Evolutionary conservation across 2,329 filamentous ascomycete species (phyloP).

Genomic region (Colletotrichum lentis): DNA sequence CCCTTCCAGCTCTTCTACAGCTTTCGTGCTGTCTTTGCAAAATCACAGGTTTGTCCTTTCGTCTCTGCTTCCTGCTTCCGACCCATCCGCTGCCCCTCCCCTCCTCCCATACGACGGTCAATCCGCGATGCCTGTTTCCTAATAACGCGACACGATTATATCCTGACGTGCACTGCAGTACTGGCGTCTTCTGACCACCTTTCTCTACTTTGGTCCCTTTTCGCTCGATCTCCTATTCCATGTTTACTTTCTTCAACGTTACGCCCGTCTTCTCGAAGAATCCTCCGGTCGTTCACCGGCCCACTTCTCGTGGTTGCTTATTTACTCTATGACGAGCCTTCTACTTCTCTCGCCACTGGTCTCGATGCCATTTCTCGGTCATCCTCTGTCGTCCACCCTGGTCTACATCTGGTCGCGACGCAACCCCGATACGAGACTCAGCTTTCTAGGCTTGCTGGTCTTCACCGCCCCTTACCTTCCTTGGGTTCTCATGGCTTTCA

Average conservation of each 20-base stretch:
- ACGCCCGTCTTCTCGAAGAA: constrained; percentile 93
- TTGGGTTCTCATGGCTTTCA: constrained; percentile 95
- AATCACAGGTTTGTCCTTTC: constrained; percentile 76
- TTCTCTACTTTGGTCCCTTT: constrained; percentile 95
- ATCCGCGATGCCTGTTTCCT: neutral
- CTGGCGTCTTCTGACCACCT: constrained; percentile 95
- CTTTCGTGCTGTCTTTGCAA: constrained; percentile 87
- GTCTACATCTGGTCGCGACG: constrained; percentile 98
- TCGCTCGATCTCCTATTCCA: constrained; percentile 95
- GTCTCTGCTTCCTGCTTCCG: neutral
- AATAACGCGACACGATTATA: constrained; percentile 2
- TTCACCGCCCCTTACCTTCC: constrained; percentile 95
- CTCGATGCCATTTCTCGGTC: constrained; percentile 93
- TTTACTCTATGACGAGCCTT: constrained; percentile 83
- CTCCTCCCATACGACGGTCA: neutral
- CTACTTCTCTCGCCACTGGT: constrained; percentile 85
- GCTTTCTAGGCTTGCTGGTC: constrained; percentile 85
- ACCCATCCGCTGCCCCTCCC: constrained; percentile 15
- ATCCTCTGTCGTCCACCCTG: constrained; percentile 87
- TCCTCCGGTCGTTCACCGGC: constrained; percentile 90
- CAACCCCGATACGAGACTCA: constrained; percentile 90
- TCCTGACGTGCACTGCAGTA: constrained; percentile 66
- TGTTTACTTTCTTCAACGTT: constrained; percentile 97
- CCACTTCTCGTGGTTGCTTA: constrained; percentile 92
- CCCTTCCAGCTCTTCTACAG: constrained; percentile 98